phyloP scores from a whole-genome alignment of 139 green algal genomes.

The Deuterostichococcus epilithicus region DNA sequence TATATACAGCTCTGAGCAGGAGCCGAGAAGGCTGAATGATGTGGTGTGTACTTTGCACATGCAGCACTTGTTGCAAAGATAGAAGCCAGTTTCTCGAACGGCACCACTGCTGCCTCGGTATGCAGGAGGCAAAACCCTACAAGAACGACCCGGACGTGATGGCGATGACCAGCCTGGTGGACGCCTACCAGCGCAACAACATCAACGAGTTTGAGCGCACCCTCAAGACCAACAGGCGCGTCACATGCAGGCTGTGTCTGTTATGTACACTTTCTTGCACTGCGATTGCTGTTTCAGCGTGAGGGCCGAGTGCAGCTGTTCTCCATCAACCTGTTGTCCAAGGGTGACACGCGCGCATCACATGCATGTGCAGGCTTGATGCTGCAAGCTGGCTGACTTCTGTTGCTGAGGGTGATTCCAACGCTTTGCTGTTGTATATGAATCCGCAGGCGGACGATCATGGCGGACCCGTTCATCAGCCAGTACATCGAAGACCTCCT shows the following conservation, averaged over 20 bases:
- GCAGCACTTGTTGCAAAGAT: no score
- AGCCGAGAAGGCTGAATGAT: no score
- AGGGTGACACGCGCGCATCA: not conserved
- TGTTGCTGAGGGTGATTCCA: not conserved
- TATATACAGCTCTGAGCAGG: no score
- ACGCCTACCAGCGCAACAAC: slow-evolving; percentile 90
- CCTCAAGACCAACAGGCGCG: slow-evolving; percentile 64
- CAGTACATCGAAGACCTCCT: slow-evolving; percentile 96
- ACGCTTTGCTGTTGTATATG: not conserved
- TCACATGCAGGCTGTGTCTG: not conserved
- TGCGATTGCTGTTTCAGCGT: not conserved
- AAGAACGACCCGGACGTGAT: slow-evolving; percentile 64
- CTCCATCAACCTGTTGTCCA: not conserved
- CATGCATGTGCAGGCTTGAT: not conserved
- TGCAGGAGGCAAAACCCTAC: slow-evolving; percentile 87
- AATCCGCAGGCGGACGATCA: slow-evolving; percentile 68
- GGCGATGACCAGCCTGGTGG: slow-evolving; percentile 95
- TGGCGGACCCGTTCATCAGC: slow-evolving; percentile 95
- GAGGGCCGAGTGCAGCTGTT: not conserved
- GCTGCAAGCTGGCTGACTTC: not conserved
- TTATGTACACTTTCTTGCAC: no score
- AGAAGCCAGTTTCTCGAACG: not conserved
- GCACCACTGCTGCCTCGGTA: not conserved
- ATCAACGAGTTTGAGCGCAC: slow-evolving; percentile 95
- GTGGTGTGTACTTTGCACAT: no score